phyloP scores from a whole-genome alignment of 2,329 filamentous ascomycete species.

The Nakataea oryzae region DNA sequence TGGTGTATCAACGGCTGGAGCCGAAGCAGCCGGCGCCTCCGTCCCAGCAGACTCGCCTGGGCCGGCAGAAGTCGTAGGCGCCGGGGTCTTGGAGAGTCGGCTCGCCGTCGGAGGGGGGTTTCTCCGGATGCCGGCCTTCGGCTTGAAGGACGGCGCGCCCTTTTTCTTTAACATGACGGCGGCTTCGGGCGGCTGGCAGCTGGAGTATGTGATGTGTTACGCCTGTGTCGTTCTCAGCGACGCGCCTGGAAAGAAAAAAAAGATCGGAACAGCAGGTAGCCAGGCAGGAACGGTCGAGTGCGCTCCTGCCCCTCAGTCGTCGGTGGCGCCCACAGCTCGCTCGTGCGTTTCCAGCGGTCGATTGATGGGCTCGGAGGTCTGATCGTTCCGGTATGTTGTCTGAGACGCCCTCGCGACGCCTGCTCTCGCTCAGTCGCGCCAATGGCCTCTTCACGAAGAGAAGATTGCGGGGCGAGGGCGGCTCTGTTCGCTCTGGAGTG shows the following conservation, averaged over 20 bases:
- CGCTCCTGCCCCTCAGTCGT: neutral
- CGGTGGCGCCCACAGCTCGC: neutral
- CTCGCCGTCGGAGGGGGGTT: constrained; percentile 26
- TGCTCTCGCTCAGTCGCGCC: neutral
- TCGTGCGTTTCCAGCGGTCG: neutral
- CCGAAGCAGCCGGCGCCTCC: neutral
- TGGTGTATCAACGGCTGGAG: neutral
- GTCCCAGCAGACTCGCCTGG: neutral
- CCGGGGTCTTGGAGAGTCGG: constrained; percentile 10
- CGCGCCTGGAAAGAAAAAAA: neutral
- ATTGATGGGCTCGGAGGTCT: neutral
- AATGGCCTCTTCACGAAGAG: neutral
- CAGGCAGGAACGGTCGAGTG: neutral
- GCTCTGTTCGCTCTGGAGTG: neutral
- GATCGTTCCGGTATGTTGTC: neutral
- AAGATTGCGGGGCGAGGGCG: neutral
- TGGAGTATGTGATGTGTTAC: neutral
- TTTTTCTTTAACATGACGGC: constrained; percentile 54
- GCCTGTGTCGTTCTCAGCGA: neutral
- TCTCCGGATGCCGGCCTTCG: constrained; percentile 49
- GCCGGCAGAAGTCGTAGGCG: constrained; percentile 2
- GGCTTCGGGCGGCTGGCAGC: neutral
- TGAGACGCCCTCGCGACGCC: neutral
- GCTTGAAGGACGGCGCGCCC: constrained; percentile 55
- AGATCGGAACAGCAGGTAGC: neutral